These are phyloP conservation scores for Wickerhamomyces xylosicus DNA, from an alignment of 805 yeast species.

Conservation along the genomic window DNA sequence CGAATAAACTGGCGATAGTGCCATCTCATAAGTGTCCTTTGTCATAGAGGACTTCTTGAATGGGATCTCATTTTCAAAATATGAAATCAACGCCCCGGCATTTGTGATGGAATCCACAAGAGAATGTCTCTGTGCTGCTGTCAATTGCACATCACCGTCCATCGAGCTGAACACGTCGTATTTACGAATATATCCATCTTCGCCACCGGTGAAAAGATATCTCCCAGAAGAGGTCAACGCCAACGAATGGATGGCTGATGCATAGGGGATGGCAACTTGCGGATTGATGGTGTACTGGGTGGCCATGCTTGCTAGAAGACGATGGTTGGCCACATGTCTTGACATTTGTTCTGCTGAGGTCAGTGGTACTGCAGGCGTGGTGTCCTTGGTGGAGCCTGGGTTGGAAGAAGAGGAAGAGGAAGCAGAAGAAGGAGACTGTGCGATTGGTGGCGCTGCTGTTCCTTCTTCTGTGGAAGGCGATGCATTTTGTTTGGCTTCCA, in stretches of 20 bases:
- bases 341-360: not conserved
- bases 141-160: constrained; percentile 77
- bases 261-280: constrained; percentile 78
- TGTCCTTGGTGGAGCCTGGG: too few species aligned
- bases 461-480: too few species aligned
- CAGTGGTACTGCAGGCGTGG: not conserved
- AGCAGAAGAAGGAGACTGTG: too few species aligned
- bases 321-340: constrained; percentile 1
- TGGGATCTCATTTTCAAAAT: constrained; percentile 97
- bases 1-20: constrained; percentile 77
- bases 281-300: constrained; percentile 66
- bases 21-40: constrained; percentile 36
- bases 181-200: constrained; percentile 86
- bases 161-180: constrained; percentile 80
- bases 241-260: constrained; percentile 66
- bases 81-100: constrained; percentile 74
- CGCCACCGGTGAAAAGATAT: constrained; percentile 91
- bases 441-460: too few species aligned
- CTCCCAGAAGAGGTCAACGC: constrained; percentile 72
- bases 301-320: constrained; percentile 24
- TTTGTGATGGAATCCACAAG: constrained; percentile 76
- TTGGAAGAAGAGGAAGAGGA: too few species aligned
- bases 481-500: too few species aligned
- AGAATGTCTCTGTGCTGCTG: constrained; percentile 86
- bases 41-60: constrained; percentile 29